Evolutionary conservation across 169 alveolate species (phyloP).

Genomic region (Cryptosporidium felis): DNA sequence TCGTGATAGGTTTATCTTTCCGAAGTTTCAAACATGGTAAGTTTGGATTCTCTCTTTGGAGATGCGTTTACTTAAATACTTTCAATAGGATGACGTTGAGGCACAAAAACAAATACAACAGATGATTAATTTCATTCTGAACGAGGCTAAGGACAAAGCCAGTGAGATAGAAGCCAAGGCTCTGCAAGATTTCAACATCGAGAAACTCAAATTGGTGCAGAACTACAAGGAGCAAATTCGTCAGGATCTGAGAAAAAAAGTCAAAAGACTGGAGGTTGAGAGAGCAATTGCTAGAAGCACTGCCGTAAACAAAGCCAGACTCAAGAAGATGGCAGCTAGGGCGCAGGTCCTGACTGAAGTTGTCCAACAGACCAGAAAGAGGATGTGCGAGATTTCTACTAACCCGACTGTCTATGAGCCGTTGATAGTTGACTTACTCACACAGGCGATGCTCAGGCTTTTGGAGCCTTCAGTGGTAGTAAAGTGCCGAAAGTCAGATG

Average conservation of each 20-base stretch:
- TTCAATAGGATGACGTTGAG: conserved; percentile 91
- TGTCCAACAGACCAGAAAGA: conserved; percentile 79
- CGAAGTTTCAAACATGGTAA: too few relatives aligned
- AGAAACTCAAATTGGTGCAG: conserved; percentile 89
- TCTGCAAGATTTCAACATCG: conserved; percentile 90
- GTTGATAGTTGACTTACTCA: conserved; percentile 27
- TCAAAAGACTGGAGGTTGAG: conserved; percentile 64
- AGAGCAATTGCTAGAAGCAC: conserved; percentile 84
- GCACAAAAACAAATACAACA: conserved; percentile 92
- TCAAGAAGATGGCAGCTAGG: conserved; percentile 86
- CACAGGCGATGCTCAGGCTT: conserved; percentile 79
- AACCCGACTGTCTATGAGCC: conserved; percentile 28
- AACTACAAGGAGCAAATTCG: conserved; percentile 89
- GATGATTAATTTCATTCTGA: conserved; percentile 91
- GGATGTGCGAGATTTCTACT: conserved; percentile 75
- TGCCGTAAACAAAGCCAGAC: conserved; percentile 87
- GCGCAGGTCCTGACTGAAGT: conserved; percentile 81
- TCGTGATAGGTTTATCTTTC: too few relatives aligned
- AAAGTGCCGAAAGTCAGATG: conserved; percentile 86
- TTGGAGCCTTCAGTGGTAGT: conserved; percentile 84
- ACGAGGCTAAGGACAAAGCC: conserved; percentile 93
- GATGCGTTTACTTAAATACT: too few relatives aligned
- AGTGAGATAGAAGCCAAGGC: conserved; percentile 92
- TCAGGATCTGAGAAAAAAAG: conserved; percentile 79
- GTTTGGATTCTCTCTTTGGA: too few relatives aligned